Evolutionary conservation across 129 eudicot genomes (phyloP).

Genomic region (Solidago caesia): DNA sequence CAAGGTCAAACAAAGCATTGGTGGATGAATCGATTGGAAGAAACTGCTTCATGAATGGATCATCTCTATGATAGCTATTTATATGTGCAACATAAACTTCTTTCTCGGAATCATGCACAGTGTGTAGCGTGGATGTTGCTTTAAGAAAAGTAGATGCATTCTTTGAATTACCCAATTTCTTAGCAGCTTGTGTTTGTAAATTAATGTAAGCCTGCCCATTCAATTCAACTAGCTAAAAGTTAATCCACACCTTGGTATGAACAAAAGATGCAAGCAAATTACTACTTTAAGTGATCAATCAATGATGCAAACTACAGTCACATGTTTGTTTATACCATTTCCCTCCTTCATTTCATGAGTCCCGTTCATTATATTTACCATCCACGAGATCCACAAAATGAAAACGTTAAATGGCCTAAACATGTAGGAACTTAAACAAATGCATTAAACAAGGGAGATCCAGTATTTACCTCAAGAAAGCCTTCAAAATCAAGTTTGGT

Average conservation of each 20-base stretch:
- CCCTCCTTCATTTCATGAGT: slow-evolving; percentile 2
- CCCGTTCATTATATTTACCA: neutral
- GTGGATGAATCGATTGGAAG: slow-evolving; percentile 82
- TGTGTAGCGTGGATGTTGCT: slow-evolving; percentile 76
- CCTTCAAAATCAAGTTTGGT: slow-evolving; percentile 73
- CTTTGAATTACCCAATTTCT: slow-evolving; percentile 58
- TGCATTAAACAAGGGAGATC: neutral
- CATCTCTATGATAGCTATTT: slow-evolving; percentile 90
- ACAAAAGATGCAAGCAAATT: neutral
- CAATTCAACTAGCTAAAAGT: slow-evolving; percentile 22
- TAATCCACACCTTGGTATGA: slow-evolving; percentile 9
- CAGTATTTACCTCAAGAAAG: slow-evolving; percentile 58
- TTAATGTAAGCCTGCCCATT: slow-evolving; percentile 64
- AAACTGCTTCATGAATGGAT: slow-evolving; percentile 84
- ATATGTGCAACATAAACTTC: slow-evolving; percentile 90
- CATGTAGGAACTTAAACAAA: neutral
- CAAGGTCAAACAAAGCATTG: slow-evolving; percentile 80
- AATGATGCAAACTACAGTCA: slow-evolving; percentile 11
- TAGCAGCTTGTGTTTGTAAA: slow-evolving; percentile 67
- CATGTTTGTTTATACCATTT: too few relatives aligned
- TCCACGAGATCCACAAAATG: slow-evolving; percentile 8
- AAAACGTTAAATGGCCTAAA: slow-evolving; percentile 15
- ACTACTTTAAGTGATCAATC: neutral
- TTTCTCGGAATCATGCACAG: slow-evolving; percentile 76
- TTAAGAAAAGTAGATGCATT: slow-evolving; percentile 66